phyloP scores from a whole-genome alignment of 331 rosid genomes.

The Dryas integrifolia region DNA sequence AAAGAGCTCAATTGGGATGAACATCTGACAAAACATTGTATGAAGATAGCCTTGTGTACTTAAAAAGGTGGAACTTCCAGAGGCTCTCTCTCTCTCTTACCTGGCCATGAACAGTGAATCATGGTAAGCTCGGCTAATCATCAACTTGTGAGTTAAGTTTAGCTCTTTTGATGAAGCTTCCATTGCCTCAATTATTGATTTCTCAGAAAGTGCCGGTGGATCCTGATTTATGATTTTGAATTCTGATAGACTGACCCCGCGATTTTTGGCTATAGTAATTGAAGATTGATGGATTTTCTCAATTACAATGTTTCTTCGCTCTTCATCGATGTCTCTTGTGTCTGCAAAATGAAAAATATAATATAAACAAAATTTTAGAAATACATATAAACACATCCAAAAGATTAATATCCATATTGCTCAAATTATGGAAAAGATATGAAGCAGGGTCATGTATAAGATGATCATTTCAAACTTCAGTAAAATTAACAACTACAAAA shows the following conservation, averaged over 20 bases:
- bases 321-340: slow-evolving; percentile 86
- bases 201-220: slow-evolving; percentile 83
- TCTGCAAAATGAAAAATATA: slow-evolving; percentile 41
- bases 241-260: slow-evolving; percentile 69
- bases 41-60: not conserved
- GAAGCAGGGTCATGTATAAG: not conserved
- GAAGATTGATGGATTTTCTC: slow-evolving; percentile 77
- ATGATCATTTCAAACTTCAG: not conserved
- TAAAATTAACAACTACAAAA: slow-evolving; percentile 5
- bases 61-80: not conserved
- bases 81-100: slow-evolving; percentile 34
- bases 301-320: slow-evolving; percentile 70
- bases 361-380: not conserved
- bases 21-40: not conserved
- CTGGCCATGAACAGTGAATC: slow-evolving; percentile 95
- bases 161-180: slow-evolving; percentile 68
- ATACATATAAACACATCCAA: not conserved
- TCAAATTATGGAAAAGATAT: not conserved
- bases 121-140: slow-evolving; percentile 96
- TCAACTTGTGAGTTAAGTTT: slow-evolving; percentile 72
- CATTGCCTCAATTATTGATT: slow-evolving; percentile 63
- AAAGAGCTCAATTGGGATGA: slow-evolving; percentile 1
- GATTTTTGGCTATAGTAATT: slow-evolving; percentile 51
- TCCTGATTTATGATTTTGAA: slow-evolving; percentile 81
- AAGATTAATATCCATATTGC: not conserved